Percentiles rank a stretch among this genome's conserved stretches.
Evolutionary conservation across 2,329 filamentous ascomycete genomes (phyloP).

Genomic region (Fusarium dimerum): DNA sequence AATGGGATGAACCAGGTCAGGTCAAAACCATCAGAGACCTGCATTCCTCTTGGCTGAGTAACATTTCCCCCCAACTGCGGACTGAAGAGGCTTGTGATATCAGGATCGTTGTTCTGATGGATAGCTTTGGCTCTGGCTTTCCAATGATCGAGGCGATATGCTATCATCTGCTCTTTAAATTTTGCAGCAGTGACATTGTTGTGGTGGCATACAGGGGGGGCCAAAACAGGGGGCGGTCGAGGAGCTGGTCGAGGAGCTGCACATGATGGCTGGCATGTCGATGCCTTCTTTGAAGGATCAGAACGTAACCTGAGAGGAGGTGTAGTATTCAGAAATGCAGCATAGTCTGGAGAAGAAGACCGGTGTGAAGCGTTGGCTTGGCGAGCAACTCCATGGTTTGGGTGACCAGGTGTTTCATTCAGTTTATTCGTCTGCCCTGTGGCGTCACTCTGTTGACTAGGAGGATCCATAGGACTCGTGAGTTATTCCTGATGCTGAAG

Average conservation of each 20-base stretch:
- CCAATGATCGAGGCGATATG: slow-evolving; percentile 19
- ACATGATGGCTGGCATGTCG: neutral
- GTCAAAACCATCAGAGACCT: slow-evolving; percentile 26
- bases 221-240: neutral
- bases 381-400: no score
- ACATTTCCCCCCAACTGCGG: slow-evolving; percentile 10
- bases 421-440: no score
- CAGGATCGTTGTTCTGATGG: slow-evolving; percentile 14
- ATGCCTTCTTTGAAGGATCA: neutral
- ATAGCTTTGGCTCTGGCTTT: slow-evolving; percentile 20
- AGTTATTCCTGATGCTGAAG: no score
- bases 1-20: slow-evolving; percentile 25
- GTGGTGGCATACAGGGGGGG: neutral
- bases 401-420: no score
- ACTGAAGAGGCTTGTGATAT: slow-evolving; percentile 23
- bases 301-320: neutral
- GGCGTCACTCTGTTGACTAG: no score
- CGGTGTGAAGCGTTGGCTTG: no score
- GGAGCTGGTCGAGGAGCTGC: slow-evolving; percentile 2
- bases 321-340: neutral
- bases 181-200: slow-evolving; percentile 4
- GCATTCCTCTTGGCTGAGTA: slow-evolving; percentile 8
- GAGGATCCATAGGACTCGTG: no score
- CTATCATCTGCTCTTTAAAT: slow-evolving; percentile 21
- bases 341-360: no score